Evolutionary conservation across 1,284 basidiomycete genomes (phyloP), one percentile per base, ranked within the genome.

Genomic region (Rhodotorula sp.): DNA sequence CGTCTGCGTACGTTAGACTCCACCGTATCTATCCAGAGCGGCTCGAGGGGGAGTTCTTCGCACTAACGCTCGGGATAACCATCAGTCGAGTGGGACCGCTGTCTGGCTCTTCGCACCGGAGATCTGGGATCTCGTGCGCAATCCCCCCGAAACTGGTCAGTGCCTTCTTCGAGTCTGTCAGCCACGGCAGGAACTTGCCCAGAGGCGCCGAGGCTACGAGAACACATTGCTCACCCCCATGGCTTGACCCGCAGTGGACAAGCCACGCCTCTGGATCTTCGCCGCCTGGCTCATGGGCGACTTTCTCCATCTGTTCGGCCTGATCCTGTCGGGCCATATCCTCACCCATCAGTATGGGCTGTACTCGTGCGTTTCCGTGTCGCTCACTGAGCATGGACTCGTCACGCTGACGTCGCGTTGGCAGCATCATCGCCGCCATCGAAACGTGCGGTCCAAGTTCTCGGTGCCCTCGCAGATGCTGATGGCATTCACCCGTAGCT

Each of bases 41-140:
- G 34, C 34, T 34, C 34, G 2, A 5, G 5, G 34, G 5, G 34
- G 34, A 34, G 3, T 5, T 5, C 34, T 5, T 5, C 5, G 34
- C 5, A 34, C 34, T 34, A 34, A 34, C 34, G 34, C 34, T 34
- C 34, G 34, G 34, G 34, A 34, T 5, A 34, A 34, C 2, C 34
- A 34, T 5, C 34, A 34, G 34, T 34, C 34, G 34, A 34, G 34
- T 34, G 34, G 34, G 34, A 34, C 34, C 3, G 44, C 52, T 1
- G n/a, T 63, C 42, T 63, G 62, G 62, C 44, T 63, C 42, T 63
- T 63, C 27, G 21, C n/a, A 5, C 62, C 62, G 19, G 62, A 63
- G 53, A 25, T 63, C 34, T 34, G 34, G 34, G 34, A 34, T 34
- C 34, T 34, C 34, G 34, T 34, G 34, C 34, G 34, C 34, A 34